These are phyloP conservation scores for Phialophora chinensis DNA, from an alignment of 2,329 filamentous ascomycete genomes.

Conservation along the genomic window DNA sequence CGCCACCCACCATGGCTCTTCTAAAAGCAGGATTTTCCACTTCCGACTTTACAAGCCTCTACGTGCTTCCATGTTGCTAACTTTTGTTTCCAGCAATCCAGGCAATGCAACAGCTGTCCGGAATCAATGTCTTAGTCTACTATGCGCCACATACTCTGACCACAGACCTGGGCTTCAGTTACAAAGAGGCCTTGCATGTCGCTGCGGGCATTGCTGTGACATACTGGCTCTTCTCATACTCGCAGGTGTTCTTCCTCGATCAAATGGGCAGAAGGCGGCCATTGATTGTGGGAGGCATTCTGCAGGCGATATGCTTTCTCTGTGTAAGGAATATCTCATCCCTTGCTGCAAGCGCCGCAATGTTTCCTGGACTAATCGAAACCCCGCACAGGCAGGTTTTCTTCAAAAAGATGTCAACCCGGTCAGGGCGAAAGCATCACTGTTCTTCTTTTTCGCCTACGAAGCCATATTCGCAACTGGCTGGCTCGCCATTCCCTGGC, in stretches of 20 bases:
- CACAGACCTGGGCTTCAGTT: slow-evolving; percentile 6
- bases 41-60: too few relatives aligned
- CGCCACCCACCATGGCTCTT: too few relatives aligned
- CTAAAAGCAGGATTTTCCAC: too few relatives aligned
- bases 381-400: slow-evolving; percentile 2
- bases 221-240: slow-evolving; percentile 18
- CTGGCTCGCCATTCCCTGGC: slow-evolving; percentile 67
- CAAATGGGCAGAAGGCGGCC: slow-evolving; percentile 8
- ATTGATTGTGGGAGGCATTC: slow-evolving; percentile 8
- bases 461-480: slow-evolving; percentile 67
- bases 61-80: too few relatives aligned
- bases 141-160: slow-evolving; percentile 14
- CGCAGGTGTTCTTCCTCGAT: slow-evolving; percentile 7
- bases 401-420: slow-evolving; percentile 1
- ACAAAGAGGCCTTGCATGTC: background rate
- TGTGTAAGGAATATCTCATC: background rate
- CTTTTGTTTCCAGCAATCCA: background rate
- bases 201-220: slow-evolving; percentile 11
- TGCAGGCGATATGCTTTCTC: slow-evolving; percentile 13
- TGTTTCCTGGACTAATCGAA: background rate
- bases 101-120: background rate
- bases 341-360: background rate
- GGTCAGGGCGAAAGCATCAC: slow-evolving; percentile 9
- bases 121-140: slow-evolving; percentile 13
- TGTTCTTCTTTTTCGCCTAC: slow-evolving; percentile 63